Evolutionary conservation across 768 basidiomycete species (phyloP), one percentile per base, ranked within the genome.

Genomic region (Rhizopogon vinicolor): DNA sequence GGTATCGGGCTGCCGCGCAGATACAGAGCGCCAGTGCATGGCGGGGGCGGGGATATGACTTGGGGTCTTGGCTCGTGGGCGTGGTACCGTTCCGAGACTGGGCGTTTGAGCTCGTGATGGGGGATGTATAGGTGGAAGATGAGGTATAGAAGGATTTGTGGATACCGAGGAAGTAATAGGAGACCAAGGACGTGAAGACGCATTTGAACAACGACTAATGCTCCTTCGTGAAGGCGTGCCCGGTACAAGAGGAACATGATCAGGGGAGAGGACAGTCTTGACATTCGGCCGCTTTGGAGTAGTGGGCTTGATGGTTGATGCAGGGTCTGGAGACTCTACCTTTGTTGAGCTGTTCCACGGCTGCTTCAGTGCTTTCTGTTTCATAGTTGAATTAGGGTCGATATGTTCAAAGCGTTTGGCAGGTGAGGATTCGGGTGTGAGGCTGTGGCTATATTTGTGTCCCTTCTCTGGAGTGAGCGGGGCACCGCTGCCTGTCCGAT

Each of bases 301-400:
- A 35, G 77, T 70, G 31, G 72, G 74, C 64, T 80, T 84, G 60
- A 80, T 65, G 7, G 68, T 68, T 29, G 78, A 79, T 41, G 62
- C 62, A 7, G 71, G 81, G 25, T 85, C 86, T 16, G 73, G 60
- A 5, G 19, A 33, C 45, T 83, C 75, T n/a, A 93, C 78, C 63
- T 76, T 89, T 1, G 90, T 92, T 5, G 90, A 93, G 59, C 85
- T 79, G 64, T 93, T 93, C 91, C 91, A 93, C 35, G 70, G 74
- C 57, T 83, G 84, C 60, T 81, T 80, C 35, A 60, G 46, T 54
- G 69, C 25, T 53, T 67, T 69, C 51, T 60, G 63, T 62, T 80
- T 82, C 48, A 77, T 59, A 39, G 78, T 78, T 12, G 73, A 57
- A 55, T 66, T 69, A n/a, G 68, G 60, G 57, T 79, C 56, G 2